Evolutionary conservation across 352 stramenopile genomes (phyloP), one percentile per base, ranked within the genome.

Genomic region (Pythium diclinum): DNA sequence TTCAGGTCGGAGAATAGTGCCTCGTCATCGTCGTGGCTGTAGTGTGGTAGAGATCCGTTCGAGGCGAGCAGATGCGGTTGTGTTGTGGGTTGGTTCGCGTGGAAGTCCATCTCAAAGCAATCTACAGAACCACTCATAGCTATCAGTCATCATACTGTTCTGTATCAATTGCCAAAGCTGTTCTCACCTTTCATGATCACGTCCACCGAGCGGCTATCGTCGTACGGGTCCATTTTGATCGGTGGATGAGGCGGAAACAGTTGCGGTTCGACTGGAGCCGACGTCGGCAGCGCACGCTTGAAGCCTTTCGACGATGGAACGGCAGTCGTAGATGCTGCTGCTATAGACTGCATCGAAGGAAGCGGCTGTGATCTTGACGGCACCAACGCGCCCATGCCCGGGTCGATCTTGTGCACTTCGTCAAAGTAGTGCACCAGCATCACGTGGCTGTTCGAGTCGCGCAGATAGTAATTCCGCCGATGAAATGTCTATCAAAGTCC

Each of bases 391-490:
- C 55, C 66, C 66, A 73, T 73, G 3, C 36, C 32, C 3, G 67
- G 67, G 19, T 73, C 61, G 36, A 38, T 59, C 67, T 90, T 93
- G 65, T 88, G 74, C 4, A 73, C 63, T 71, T 94, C 84, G 38
- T 94, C 83, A 69, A 95, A 90, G 73, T 95, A 95, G 59, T 95
- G 87, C 3, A 95, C 87, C n/a, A 95, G 82, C 21, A 95, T 78
- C 36, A 93, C 76, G 34, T 78, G 73, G 21, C 86, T 73, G 11
- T 87, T 75, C 2, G 74, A 79, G 61, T 91, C 83, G 32, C 87
- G 83, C 46, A 95, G 62, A 9, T 75, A 81, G 61, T 95, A 95
- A 65, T 80, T 92, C n/a, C 87, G 83, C 23, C 87, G 74, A 68
- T 95, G 87, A 58, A 95, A 95, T 3, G 82, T 91, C 85, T 92